phyloP scores from a whole-genome alignment of 331 rosid species.

The Acacia concinna region DNA sequence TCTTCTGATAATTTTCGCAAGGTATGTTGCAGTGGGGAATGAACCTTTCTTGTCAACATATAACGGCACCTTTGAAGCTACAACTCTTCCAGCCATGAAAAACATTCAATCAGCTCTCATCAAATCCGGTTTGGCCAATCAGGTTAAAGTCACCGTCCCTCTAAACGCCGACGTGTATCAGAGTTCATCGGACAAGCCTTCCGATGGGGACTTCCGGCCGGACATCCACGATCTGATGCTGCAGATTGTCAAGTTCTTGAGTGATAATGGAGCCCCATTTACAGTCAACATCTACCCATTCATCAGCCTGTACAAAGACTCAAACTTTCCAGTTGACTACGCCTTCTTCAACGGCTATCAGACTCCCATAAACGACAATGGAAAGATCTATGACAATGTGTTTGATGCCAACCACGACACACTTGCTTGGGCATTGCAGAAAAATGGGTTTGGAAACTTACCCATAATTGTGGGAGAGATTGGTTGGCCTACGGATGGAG shows the following conservation, averaged over 20 bases:
- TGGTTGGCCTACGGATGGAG: conserved; percentile 97
- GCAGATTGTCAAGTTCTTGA: conserved; percentile 68
- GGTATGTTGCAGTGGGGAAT: conserved; percentile 97
- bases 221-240: conserved; percentile 73
- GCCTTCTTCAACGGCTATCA: conserved; percentile 82
- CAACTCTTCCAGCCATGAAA: conserved; percentile 84
- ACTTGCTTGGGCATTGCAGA: conserved; percentile 77
- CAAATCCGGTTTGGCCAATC: conserved; percentile 69
- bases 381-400: conserved; percentile 67
- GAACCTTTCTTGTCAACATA: conserved; percentile 83
- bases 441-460: conserved; percentile 76
- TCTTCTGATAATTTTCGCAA: conserved; percentile 39
- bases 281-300: conserved; percentile 93
- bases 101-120: conserved; percentile 83
- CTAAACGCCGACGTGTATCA: conserved; percentile 81
- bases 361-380: conserved; percentile 60
- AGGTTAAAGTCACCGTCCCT: conserved; percentile 74
- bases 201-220: conserved; percentile 73
- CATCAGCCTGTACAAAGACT: conserved; percentile 67
- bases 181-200: conserved; percentile 54
- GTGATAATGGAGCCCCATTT: conserved; percentile 71
- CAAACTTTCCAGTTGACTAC: conserved; percentile 67
- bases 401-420: conserved; percentile 85
- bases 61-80: conserved; percentile 63
- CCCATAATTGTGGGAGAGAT: conserved; percentile 83